Evolutionary conservation across 352 stramenopile species (phyloP).

Genomic region (Pythium rishiriense): DNA sequence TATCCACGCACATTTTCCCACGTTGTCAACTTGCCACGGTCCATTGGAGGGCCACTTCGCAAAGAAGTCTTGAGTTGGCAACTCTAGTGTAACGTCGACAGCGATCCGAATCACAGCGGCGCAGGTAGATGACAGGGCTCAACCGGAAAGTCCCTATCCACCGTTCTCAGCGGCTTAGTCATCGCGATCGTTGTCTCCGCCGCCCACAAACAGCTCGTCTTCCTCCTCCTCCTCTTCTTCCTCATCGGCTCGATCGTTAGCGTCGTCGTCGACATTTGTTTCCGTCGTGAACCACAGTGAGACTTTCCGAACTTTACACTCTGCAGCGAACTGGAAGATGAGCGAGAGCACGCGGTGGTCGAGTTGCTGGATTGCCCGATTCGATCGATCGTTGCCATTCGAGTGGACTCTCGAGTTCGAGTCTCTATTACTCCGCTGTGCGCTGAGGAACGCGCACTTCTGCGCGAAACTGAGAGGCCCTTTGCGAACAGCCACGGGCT

Average conservation of each 20-base stretch:
- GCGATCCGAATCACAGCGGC: no score
- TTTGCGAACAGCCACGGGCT: slow-evolving; percentile 2
- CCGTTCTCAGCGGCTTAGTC: neutral
- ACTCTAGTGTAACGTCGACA: no score
- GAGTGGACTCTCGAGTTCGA: neutral
- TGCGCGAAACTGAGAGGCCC: neutral
- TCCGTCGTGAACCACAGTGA: neutral
- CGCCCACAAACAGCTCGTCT: neutral
- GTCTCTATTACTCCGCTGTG: neutral
- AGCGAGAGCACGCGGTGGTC: slow-evolving; percentile 8
- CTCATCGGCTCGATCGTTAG: neutral
- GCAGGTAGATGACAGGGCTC: no score
- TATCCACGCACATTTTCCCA: no score
- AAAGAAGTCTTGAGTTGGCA: no score
- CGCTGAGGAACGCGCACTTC: slow-evolving; percentile 2
- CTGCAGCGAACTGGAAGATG: slow-evolving; percentile 4
- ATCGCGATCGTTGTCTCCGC: neutral
- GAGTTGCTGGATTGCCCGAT: neutral
- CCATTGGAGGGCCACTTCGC: no score
- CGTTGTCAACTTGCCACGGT: no score
- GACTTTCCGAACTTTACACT: slow-evolving; percentile 2
- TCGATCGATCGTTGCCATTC: neutral
- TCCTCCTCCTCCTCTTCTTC: neutral
- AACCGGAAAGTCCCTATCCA: no score
- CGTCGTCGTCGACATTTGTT: neutral